Percentiles rank a stretch among this genome's conserved stretches.
phyloP scores from a whole-genome alignment of 2,329 filamentous ascomycete genomes.

The Lecanosticta acicola region DNA sequence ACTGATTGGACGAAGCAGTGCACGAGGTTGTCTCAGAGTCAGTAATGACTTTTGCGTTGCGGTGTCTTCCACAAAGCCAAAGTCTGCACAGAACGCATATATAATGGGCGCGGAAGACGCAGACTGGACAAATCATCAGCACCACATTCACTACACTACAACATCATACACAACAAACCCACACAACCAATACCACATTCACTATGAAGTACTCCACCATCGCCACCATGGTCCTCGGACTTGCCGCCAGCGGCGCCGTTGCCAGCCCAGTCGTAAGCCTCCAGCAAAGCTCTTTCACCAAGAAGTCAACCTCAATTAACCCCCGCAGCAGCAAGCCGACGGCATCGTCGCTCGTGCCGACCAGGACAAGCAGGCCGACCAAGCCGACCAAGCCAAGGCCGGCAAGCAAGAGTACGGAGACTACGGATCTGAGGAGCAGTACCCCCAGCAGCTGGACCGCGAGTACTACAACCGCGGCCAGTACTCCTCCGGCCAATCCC shows the following conservation, averaged over 20 bases:
- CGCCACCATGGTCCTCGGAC: background rate
- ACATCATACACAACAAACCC: background rate
- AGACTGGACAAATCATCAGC: background rate
- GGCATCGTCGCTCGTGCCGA: background rate
- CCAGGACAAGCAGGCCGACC: constrained; percentile 1
- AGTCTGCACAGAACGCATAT: background rate
- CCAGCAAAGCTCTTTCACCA: background rate
- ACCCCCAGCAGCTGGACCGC: too few species aligned
- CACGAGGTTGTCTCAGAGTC: too few species aligned
- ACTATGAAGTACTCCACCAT: background rate
- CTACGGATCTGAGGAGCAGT: background rate
- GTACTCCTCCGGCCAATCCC: too few species aligned
- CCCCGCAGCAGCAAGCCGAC: background rate
- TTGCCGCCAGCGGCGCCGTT: background rate
- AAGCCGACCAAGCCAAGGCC: background rate
- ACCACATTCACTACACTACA: background rate
- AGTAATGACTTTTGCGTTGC: background rate
- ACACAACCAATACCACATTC: background rate
- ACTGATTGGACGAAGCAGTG: too few species aligned
- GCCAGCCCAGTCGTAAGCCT: background rate
- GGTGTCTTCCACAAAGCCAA: background rate
- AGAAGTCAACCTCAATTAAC: too few species aligned
- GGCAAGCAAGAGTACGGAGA: background rate
- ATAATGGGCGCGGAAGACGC: background rate
- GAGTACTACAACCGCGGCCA: too few species aligned